These are phyloP conservation scores for Trametes cinnabarina DNA, from an alignment of 768 basidiomycete genomes.

Conservation along the genomic window DNA sequence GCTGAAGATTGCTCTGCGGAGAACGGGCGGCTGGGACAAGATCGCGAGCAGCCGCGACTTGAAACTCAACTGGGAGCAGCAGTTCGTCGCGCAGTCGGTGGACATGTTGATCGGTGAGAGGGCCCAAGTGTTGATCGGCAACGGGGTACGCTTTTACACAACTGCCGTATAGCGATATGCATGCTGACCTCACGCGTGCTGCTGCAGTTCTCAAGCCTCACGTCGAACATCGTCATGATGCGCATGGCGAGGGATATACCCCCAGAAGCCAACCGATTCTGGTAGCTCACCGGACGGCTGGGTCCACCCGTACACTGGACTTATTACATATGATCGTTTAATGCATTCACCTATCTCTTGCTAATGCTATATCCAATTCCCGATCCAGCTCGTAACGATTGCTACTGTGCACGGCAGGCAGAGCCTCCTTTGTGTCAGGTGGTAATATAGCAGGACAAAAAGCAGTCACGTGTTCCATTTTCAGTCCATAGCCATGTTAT, in stretches of 20 bases:
- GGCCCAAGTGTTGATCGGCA: conserved; percentile 66
- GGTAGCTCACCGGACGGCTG: conserved; percentile 28
- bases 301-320: background rate
- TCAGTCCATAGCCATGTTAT: too few species aligned
- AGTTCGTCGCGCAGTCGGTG: conserved; percentile 54
- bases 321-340: background rate
- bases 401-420: too few species aligned
- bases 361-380: too few species aligned
- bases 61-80: conserved; percentile 50
- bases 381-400: too few species aligned
- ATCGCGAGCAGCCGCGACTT: conserved; percentile 58
- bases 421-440: too few species aligned
- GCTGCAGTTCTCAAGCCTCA: conserved; percentile 47
- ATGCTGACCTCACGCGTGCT: background rate
- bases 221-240: conserved; percentile 48
- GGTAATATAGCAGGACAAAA: too few species aligned
- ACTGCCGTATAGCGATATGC: background rate
- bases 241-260: conserved; percentile 38
- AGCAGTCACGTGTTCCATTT: too few species aligned
- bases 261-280: conserved; percentile 40
- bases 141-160: conserved; percentile 50
- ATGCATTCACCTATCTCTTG: background rate
- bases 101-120: conserved; percentile 69
- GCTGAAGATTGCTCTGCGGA: conserved; percentile 40
- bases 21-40: conserved; percentile 43